Evolutionary conservation across 176 grass and related monocot species (phyloP), one percentile per base, ranked within the genome.

Genomic region (Bolboschoenus planiculmis): DNA sequence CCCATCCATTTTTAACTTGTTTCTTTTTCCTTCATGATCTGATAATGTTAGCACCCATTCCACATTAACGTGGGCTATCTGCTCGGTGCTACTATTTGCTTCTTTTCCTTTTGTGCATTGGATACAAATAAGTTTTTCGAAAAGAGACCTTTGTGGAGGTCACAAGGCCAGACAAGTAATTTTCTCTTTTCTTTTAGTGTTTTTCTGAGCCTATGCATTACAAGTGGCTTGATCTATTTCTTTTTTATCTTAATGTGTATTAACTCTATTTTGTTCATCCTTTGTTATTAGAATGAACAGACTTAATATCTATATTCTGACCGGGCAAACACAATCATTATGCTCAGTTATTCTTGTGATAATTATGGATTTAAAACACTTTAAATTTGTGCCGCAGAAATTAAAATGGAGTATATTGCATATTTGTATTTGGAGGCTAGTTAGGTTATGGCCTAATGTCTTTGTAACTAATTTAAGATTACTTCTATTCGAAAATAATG

Each of bases 1-100:
- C 96, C 96, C 39, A 56, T 95, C 68, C 55, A 95, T n/a, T 60
- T 90, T 15, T 95, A 82, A 92, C 62, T 36, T 7, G 68, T 31
- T 87, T 31, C 24, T 71, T 84, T 88, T 61, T 26, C 51, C 10
- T 79, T 58, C 4, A 6, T 57, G 34, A 37, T 80, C 55, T 53
- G 72, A 50, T 76, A 79, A 80, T 76, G 11, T 71, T 75, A 84
- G 13, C 64, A 48, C 31, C 35, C 34, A 37, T 78, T n/a, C 63
- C 74, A 46, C 81, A 87, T 71, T 54, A 68, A 3, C 31, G 60
- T 85, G 88, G 59, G 26, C 10, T 47, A 76, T 51, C 35, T 82
- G 51, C 44, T 62, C 46, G 39, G 44, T 85, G 82, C 37, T 47
- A 46, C 21, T 10, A 51, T 72, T 37, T 75, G 18, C 87, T 33